Evolutionary conservation across 1,284 basidiomycete genomes (phyloP).

Genomic region (Puccinia coronata): DNA sequence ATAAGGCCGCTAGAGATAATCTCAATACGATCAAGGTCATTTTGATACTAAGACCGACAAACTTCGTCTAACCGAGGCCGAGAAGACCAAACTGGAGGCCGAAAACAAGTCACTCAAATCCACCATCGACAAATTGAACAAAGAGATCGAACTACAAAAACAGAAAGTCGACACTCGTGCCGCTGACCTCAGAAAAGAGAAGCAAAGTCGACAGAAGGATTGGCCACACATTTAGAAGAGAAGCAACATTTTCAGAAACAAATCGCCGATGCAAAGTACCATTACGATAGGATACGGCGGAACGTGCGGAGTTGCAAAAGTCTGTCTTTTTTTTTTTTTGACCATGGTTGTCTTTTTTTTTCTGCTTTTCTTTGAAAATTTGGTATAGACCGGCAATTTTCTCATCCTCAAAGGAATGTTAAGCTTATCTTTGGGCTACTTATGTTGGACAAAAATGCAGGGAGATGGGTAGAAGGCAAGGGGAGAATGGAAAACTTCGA

Average conservation of each 20-base stretch:
- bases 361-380: not conserved
- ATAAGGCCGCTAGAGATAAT: conserved; percentile 1
- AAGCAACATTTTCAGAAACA: not conserved
- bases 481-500: not conserved
- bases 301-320: not conserved
- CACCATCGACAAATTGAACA: not conserved
- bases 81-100: not conserved
- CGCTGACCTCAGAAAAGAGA: conserved; percentile 6
- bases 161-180: not conserved
- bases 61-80: not conserved
- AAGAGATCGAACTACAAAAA: not conserved
- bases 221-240: not conserved
- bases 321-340: not conserved
- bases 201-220: conserved; percentile 1
- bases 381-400: not conserved
- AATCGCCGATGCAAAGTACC: not conserved
- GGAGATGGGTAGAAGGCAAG: not conserved
- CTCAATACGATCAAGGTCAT: conserved; percentile 16
- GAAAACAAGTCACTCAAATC: not conserved
- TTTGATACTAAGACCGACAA: conserved; percentile 14
- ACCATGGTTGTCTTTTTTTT: not conserved
- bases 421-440: not conserved
- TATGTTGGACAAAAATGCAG: not conserved
- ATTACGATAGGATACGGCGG: not conserved
- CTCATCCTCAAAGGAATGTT: not conserved